Conservation (phyloP, 257 asterid genomes). For the Lantana camara region DNA sequence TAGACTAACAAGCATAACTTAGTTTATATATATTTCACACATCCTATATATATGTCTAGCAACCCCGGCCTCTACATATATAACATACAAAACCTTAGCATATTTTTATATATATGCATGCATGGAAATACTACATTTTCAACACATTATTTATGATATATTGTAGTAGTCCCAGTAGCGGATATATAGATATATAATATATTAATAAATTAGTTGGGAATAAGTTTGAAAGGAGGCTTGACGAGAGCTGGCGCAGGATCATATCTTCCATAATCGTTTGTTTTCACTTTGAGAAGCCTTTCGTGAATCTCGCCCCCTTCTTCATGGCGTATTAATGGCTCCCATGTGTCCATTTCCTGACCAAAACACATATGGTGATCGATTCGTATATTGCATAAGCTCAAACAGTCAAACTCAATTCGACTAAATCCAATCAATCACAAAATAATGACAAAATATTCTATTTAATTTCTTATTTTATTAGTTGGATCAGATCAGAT, state of each 20-base stretch:
- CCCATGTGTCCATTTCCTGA: constrained; percentile 33
- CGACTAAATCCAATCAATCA: too few species aligned
- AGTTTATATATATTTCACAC: constrained; percentile 16
- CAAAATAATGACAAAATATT: too few species aligned
- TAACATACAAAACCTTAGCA: constrained; percentile 18
- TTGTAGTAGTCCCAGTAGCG: not conserved
- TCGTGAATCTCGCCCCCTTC: constrained; percentile 45
- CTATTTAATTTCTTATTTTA: too few species aligned
- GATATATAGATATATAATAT: not conserved
- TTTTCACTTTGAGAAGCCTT: constrained; percentile 60
- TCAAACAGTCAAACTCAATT: too few species aligned
- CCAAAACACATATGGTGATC: too few species aligned
- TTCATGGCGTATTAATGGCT: constrained; percentile 17
- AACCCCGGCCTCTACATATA: constrained; percentile 10
- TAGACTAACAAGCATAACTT: not conserved
- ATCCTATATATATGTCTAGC: constrained; percentile 11
- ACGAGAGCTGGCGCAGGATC: constrained; percentile 73
- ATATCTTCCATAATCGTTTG: constrained; percentile 73
- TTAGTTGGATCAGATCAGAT: too few species aligned
- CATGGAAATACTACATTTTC: not conserved
- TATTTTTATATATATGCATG: not conserved
- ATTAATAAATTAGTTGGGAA: constrained; percentile 52
- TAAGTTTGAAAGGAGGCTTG: constrained; percentile 78
- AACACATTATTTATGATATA: constrained; percentile 24
- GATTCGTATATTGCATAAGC: too few species aligned